Conservation (phyloP, 2,329 filamentous ascomycete species). For the Alternaria infectoria region DNA sequence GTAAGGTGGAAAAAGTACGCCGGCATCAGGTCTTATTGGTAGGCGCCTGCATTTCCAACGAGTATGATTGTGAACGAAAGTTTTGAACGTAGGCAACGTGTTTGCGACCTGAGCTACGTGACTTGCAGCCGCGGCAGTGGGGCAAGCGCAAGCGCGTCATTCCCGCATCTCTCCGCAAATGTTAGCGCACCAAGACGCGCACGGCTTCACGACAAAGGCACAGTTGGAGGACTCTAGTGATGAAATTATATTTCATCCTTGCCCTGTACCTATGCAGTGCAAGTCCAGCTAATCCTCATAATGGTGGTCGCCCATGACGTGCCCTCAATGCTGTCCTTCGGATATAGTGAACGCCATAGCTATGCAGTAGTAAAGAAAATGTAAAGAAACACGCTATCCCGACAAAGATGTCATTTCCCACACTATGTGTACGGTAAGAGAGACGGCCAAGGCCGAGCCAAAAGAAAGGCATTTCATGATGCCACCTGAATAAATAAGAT, state of each 20-base stretch:
- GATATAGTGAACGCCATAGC: conserved; percentile 26
- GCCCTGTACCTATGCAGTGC: not conserved
- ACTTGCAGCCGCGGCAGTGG: conserved; percentile 6
- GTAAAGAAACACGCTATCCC: conserved; percentile 7
- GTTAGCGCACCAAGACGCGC: not conserved
- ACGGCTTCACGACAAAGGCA: not conserved
- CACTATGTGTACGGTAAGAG: conserved; percentile 11
- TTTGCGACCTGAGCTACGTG: conserved; percentile 7
- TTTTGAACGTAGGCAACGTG: not conserved
- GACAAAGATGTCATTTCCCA: conserved; percentile 20
- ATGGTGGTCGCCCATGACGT: conserved; percentile 1
- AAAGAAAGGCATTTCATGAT: conserved; percentile 4
- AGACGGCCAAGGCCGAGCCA: not conserved
- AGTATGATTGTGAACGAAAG: not conserved
- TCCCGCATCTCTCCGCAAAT: not conserved
- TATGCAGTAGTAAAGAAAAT: conserved; percentile 31
- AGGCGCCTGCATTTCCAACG: conserved; percentile 21
- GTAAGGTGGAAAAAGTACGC: conserved; percentile 69
- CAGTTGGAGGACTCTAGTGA: not conserved
- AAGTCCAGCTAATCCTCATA: not conserved
- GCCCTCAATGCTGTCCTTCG: conserved; percentile 9
- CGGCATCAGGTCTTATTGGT: conserved; percentile 54
- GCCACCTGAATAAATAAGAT: conserved; percentile 8
- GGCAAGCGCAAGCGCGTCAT: conserved; percentile 15
- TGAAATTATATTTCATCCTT: not conserved